Conservation (phyloP, 345 rosid species). For the Reutealis trisperma region DNA sequence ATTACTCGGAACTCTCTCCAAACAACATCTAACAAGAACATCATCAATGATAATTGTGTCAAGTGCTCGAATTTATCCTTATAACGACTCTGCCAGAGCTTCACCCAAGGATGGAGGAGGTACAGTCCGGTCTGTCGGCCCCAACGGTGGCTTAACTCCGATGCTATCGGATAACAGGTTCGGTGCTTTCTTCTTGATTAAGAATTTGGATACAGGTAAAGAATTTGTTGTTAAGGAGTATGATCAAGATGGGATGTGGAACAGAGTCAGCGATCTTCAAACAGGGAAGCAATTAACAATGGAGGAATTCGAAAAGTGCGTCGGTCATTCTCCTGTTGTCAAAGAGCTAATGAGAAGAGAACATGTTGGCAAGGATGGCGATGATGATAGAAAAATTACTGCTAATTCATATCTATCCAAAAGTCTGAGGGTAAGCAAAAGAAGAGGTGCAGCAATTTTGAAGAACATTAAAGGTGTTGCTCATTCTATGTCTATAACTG, state of each 20-base stretch:
- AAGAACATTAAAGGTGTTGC: slow-evolving; percentile 87
- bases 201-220: slow-evolving; percentile 82
- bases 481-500: slow-evolving; percentile 53
- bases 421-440: slow-evolving; percentile 81
- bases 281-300: slow-evolving; percentile 88
- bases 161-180: slow-evolving; percentile 36
- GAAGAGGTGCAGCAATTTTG: slow-evolving; percentile 72
- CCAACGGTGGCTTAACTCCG: slow-evolving; percentile 28
- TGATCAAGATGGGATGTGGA: slow-evolving; percentile 80
- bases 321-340: slow-evolving; percentile 78
- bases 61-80: slow-evolving; percentile 34
- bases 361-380: slow-evolving; percentile 31
- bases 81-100: slow-evolving; percentile 42
- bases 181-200: slow-evolving; percentile 78
- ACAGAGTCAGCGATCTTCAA: slow-evolving; percentile 83
- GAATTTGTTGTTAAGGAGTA: slow-evolving; percentile 85
- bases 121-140: slow-evolving; percentile 12
- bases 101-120: slow-evolving; percentile 24
- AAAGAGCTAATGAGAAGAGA: slow-evolving; percentile 86
- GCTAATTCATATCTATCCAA: slow-evolving; percentile 56
- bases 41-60: slow-evolving; percentile 51
- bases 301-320: slow-evolving; percentile 88
- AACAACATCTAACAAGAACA: slow-evolving; percentile 68
- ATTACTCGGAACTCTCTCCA: slow-evolving; percentile 54
- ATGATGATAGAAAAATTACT: slow-evolving; percentile 37